A percentile compares a stretch with the other conserved stretches of the same genome.
These are phyloP conservation scores for Scolecobasidium constrictum DNA, from an alignment of 2,329 filamentous ascomycete genomes.

Conservation along the genomic window DNA sequence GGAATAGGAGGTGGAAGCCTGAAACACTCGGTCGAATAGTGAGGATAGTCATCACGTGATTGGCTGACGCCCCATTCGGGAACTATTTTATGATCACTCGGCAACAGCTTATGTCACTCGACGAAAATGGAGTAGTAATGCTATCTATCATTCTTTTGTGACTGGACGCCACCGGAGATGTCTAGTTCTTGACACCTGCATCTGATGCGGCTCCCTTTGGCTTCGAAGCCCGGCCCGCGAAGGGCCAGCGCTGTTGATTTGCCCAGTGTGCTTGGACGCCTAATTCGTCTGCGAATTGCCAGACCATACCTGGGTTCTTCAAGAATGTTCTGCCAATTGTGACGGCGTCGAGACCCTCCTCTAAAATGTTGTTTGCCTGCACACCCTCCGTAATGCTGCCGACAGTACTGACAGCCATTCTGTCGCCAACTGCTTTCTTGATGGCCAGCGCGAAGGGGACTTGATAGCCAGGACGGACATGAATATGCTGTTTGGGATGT, in stretches of 20 bases:
- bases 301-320: conserved; percentile 69
- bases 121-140: too few species aligned
- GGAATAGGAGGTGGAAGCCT: not conserved
- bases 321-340: conserved; percentile 68
- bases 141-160: too few species aligned
- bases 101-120: too few species aligned
- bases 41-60: too few species aligned
- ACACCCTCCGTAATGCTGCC: conserved; percentile 61
- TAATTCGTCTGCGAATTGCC: conserved; percentile 61
- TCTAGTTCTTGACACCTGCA: too few species aligned
- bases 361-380: conserved; percentile 52
- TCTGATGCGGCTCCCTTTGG: too few species aligned
- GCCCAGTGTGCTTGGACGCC: conserved; percentile 62
- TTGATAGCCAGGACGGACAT: conserved; percentile 58
- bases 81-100: too few species aligned
- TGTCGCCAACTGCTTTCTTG: conserved; percentile 62
- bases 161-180: too few species aligned
- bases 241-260: conserved; percentile 57
- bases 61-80: too few species aligned
- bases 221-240: conserved; percentile 38
- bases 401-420: conserved; percentile 61
- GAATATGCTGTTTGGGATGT: conserved; percentile 49
- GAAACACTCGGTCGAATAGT: too few species aligned
- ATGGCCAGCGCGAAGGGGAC: conserved; percentile 60
- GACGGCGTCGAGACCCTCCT: conserved; percentile 53